Percentiles rank a stretch among this genome's conserved stretches.
Conservation (phyloP, 768 basidiomycete species). For the Leucocoprinus sp. region DNA sequence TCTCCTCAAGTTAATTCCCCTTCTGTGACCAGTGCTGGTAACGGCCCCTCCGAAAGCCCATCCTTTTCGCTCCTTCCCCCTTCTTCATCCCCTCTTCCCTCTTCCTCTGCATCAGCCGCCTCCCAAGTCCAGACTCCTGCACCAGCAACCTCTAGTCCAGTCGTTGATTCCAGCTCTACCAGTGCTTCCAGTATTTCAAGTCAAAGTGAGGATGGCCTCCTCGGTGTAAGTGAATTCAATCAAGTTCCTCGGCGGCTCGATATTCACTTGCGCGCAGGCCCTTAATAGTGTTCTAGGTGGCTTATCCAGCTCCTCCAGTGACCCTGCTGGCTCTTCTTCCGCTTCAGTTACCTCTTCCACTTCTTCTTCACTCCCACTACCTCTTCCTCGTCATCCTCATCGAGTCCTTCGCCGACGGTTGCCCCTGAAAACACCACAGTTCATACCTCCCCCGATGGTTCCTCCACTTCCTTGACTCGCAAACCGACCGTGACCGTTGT, state of each 20-base stretch:
- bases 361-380: conserved; percentile 13
- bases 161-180: neutral
- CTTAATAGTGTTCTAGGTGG: neutral
- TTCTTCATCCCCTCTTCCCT: conserved; percentile 13
- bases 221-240: neutral
- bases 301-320: no score
- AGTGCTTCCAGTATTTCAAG: neutral
- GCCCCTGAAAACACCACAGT: conserved; percentile 9
- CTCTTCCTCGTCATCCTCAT: conserved; percentile 5
- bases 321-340: neutral
- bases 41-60: conserved; percentile 16
- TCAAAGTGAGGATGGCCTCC: neutral
- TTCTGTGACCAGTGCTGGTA: conserved; percentile 27
- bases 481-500: conserved; percentile 19
- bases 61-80: conserved; percentile 12
- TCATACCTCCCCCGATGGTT: conserved; percentile 13
- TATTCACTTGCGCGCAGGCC: neutral
- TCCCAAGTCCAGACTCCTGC: conserved; percentile 1
- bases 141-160: neutral
- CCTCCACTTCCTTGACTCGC: conserved; percentile 16
- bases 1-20: conserved; percentile 15
- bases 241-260: neutral
- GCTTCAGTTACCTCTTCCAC: neutral
- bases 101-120: conserved; percentile 10
- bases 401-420: conserved; percentile 9